A percentile compares a stretch with the other conserved stretches of the same genome.
Evolutionary conservation across 306 rosid genomes (phyloP).

Genomic region (Gastrolobium villosum): DNA sequence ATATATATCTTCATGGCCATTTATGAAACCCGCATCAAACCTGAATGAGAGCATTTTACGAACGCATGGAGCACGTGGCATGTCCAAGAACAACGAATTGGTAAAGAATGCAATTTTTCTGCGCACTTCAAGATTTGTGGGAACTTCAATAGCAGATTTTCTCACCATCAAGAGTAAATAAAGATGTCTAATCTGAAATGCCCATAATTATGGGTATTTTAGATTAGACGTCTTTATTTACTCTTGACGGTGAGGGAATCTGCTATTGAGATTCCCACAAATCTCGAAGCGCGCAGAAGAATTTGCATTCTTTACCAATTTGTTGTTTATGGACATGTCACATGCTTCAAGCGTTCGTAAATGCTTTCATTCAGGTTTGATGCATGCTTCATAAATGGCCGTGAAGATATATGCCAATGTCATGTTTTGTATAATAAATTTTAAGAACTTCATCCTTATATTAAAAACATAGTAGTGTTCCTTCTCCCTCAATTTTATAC

Average conservation of each 20-base stretch:
- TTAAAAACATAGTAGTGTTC: too few species aligned
- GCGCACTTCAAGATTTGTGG: slow-evolving; percentile 96
- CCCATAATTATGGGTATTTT: slow-evolving; percentile 54
- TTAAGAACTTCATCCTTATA: slow-evolving; percentile 34
- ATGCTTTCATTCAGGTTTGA: slow-evolving; percentile 93
- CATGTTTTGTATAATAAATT: slow-evolving; percentile 39
- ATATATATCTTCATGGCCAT: slow-evolving; percentile 35
- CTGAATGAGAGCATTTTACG: slow-evolving; percentile 96
- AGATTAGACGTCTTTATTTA: slow-evolving; percentile 88
- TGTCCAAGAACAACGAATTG: slow-evolving; percentile 95
- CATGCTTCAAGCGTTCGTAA: slow-evolving; percentile 95
- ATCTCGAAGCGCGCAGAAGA: slow-evolving; percentile 98
- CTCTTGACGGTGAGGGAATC: slow-evolving; percentile 91
- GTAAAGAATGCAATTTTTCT: slow-evolving; percentile 93
- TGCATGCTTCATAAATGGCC: slow-evolving; percentile 39
- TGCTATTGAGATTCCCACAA: slow-evolving; percentile 86
- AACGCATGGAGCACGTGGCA: slow-evolving; percentile 98
- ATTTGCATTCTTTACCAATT: slow-evolving; percentile 93
- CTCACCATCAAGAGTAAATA: slow-evolving; percentile 82
- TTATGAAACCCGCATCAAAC: slow-evolving; percentile 49
- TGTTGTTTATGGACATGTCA: slow-evolving; percentile 97
- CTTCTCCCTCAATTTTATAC: too few species aligned
- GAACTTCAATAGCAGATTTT: slow-evolving; percentile 88
- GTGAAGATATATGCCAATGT: slow-evolving; percentile 20
- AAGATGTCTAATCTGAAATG: slow-evolving; percentile 85